Percentiles rank a stretch among this genome's conserved stretches.
These are phyloP conservation scores for Penicillium pulvis DNA, from an alignment of 495 filamentous ascomycete species.

Conservation along the genomic window DNA sequence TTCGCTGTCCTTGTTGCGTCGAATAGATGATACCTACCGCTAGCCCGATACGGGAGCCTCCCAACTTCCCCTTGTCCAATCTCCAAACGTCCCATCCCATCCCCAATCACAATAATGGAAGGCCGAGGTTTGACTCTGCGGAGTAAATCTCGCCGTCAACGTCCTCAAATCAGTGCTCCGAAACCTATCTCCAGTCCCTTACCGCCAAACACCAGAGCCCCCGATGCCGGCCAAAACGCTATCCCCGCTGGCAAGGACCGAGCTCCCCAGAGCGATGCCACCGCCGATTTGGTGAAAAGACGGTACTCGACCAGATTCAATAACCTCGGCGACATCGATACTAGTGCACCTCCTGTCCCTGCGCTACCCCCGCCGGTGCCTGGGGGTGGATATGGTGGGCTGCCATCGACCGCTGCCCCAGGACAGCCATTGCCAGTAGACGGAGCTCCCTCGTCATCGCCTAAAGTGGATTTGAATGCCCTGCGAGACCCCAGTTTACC, in stretches of 20 bases:
- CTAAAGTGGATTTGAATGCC: conserved; percentile 66
- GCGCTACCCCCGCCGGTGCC: conserved; percentile 50
- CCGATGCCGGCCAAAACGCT: conserved; percentile 26
- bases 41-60: conserved; percentile 10
- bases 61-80: conserved; percentile 10
- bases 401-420: conserved; percentile 38
- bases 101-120: conserved; percentile 36
- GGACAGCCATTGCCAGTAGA: conserved; percentile 46
- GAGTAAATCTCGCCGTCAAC: conserved; percentile 74
- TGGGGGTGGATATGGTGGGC: conserved; percentile 47
- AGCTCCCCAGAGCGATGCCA: conserved; percentile 52
- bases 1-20: not conserved
- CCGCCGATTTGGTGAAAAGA: conserved; percentile 90
- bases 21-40: not conserved
- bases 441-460: conserved; percentile 38
- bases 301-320: conserved; percentile 92
- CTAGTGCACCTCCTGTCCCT: conserved; percentile 68
- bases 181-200: conserved; percentile 74
- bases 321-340: conserved; percentile 69
- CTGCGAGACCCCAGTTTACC: conserved; percentile 79
- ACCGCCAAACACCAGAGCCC: conserved; percentile 36
- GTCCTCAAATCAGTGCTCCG: conserved; percentile 80
- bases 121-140: conserved; percentile 83
- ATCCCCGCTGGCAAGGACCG: conserved; percentile 35
- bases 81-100: conserved; percentile 13